phyloP scores from a whole-genome alignment of 2,329 filamentous ascomycete species.

The Penicillium corylophilum region DNA sequence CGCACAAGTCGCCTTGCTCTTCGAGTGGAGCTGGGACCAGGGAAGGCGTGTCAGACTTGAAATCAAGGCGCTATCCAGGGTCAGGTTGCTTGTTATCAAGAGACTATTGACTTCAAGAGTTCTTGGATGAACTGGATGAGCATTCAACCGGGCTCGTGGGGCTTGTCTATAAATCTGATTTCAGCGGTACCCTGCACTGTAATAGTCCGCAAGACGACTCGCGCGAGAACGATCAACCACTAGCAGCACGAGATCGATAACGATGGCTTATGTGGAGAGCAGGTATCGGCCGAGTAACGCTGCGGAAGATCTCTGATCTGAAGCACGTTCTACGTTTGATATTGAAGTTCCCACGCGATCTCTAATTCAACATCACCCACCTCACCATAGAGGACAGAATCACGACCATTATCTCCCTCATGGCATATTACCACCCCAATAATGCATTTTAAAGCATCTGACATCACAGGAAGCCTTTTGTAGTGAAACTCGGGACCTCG shows the following conservation, averaged over 20 bases:
- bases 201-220: background rate
- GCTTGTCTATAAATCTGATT: background rate
- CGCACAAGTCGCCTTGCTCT: background rate
- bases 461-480: background rate
- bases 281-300: slow-evolving; percentile 17
- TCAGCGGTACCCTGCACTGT: slow-evolving; percentile 9
- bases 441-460: background rate
- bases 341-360: background rate
- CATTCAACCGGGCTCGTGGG: slow-evolving; percentile 20
- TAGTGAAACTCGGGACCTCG: background rate
- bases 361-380: background rate
- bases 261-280: background rate
- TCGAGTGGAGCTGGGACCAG: background rate
- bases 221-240: background rate
- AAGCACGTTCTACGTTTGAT: background rate
- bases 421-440: background rate
- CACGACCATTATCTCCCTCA: background rate
- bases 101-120: too few relatives aligned
- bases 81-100: background rate
- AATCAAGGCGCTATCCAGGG: background rate
- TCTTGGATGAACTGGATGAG: slow-evolving; percentile 16
- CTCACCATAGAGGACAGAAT: background rate
- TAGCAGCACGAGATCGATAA: background rate
- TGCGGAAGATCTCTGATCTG: background rate
- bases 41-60: background rate